A percentile compares a stretch with the other conserved stretches of the same genome.
Evolutionary conservation across 805 yeast species (phyloP).

Genomic region (Lachancea quebecensis): DNA sequence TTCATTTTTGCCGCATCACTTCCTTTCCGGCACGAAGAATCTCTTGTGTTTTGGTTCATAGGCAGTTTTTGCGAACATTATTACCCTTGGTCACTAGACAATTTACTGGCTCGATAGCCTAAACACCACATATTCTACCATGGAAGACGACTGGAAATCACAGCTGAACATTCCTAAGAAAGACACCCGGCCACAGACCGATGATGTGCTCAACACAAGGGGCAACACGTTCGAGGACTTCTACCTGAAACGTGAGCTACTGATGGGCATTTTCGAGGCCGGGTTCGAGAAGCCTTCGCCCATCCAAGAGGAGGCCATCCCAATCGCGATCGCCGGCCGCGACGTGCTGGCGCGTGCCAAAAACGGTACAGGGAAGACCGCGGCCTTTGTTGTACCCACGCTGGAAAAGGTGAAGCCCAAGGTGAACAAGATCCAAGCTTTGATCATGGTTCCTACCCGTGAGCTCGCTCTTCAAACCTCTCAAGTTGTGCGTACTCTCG

Average conservation of each 20-base stretch:
- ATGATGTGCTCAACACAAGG: slow-evolving; percentile 86
- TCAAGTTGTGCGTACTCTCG: slow-evolving; percentile 92
- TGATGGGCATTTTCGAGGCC: slow-evolving; percentile 98
- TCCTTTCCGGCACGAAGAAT: no score
- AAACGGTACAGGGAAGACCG: slow-evolving; percentile 98
- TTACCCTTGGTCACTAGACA: no score
- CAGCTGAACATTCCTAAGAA: slow-evolving; percentile 68
- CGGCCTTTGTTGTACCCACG: slow-evolving; percentile 92
- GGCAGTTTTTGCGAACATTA: no score
- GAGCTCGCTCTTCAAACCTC: slow-evolving; percentile 97
- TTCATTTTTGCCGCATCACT: no score
- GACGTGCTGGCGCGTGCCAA: slow-evolving; percentile 96
- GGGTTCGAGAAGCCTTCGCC: slow-evolving; percentile 98
- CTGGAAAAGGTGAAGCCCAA: slow-evolving; percentile 85
- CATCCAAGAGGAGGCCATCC: slow-evolving; percentile 94
- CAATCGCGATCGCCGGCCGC: slow-evolving; percentile 90
- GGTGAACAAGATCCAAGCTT: slow-evolving; percentile 76
- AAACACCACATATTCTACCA: not conserved
- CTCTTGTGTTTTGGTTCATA: no score
- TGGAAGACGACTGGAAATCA: slow-evolving; percentile 57
- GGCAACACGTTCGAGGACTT: slow-evolving; percentile 91
- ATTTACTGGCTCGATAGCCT: not conserved
- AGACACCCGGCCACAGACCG: slow-evolving; percentile 95
- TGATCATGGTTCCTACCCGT: slow-evolving; percentile 94
- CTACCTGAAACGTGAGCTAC: slow-evolving; percentile 80